Percentiles rank a stretch among this genome's conserved stretches.
phyloP scores from a whole-genome alignment of 805 yeast genomes.

The Starmerella kuoi region DNA sequence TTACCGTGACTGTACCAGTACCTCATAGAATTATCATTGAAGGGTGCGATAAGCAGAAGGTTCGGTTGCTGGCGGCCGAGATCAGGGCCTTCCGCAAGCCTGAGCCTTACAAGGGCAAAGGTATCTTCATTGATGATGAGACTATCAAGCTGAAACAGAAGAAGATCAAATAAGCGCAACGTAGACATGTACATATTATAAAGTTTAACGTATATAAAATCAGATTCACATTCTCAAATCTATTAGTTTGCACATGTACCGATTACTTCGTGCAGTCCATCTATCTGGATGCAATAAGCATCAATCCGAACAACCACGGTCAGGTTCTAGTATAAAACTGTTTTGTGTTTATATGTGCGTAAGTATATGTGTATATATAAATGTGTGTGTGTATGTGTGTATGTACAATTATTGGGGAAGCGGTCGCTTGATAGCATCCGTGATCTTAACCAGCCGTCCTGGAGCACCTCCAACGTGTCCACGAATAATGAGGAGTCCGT shows the following conservation, averaged over 20 bases:
- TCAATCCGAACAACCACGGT: no score
- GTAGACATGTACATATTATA: slow-evolving; percentile 7
- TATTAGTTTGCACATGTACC: no score
- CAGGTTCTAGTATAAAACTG: no score
- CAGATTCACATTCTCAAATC: no score
- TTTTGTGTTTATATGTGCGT: no score
- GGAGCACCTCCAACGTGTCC: slow-evolving; percentile 89
- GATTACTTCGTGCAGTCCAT: no score
- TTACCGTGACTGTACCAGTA: slow-evolving; percentile 63
- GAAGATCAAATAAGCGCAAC: slow-evolving; percentile 73
- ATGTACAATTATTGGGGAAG: slow-evolving; percentile 17
- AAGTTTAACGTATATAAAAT: no score
- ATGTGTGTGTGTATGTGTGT: no score
- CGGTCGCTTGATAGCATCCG: slow-evolving; percentile 51
- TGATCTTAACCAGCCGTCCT: slow-evolving; percentile 57
- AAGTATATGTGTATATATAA: no score
- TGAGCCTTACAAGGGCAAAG: slow-evolving; percentile 97
- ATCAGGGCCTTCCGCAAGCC: slow-evolving; percentile 84
- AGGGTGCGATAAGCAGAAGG: slow-evolving; percentile 80
- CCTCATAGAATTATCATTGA: slow-evolving; percentile 78
- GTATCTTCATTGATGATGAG: slow-evolving; percentile 84
- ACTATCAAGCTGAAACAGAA: slow-evolving; percentile 81
- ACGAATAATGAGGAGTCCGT: slow-evolving; percentile 69
- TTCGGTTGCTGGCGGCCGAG: slow-evolving; percentile 76
- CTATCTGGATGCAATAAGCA: no score